phyloP scores from a whole-genome alignment of 495 filamentous ascomycete genomes.

The Hyaloscypha bicolor region DNA sequence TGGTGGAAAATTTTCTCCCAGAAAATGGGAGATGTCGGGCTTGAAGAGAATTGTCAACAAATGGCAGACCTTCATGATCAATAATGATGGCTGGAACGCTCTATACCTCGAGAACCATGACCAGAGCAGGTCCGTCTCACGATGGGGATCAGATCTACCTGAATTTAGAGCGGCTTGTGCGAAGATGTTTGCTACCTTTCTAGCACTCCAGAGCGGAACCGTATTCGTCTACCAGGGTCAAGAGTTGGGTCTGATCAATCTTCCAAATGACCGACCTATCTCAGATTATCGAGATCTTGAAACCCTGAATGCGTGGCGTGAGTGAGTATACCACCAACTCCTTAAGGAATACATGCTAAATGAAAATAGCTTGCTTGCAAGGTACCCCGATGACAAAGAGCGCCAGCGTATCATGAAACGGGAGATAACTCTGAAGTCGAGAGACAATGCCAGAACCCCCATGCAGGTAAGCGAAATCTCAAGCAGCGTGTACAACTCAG shows the following conservation, averaged over 20 bases:
- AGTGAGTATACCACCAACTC: slow-evolving; percentile 14
- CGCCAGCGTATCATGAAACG: slow-evolving; percentile 5
- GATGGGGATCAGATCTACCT: slow-evolving; percentile 53
- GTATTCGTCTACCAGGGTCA: slow-evolving; percentile 78
- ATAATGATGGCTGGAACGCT: slow-evolving; percentile 73
- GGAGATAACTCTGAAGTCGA: slow-evolving; percentile 49
- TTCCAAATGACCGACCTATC: slow-evolving; percentile 64
- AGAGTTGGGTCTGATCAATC: slow-evolving; percentile 75
- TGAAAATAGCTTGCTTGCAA: slow-evolving; percentile 8
- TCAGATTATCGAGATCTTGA: slow-evolving; percentile 74
- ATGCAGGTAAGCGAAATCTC: slow-evolving; percentile 47
- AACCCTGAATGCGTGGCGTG: slow-evolving; percentile 58
- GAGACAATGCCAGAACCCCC: slow-evolving; percentile 59
- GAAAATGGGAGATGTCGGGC: slow-evolving; percentile 53
- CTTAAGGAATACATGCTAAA: background rate
- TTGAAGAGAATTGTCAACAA: slow-evolving; percentile 62
- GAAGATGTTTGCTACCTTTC: slow-evolving; percentile 66
- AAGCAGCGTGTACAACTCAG: background rate
- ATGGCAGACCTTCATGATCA: slow-evolving; percentile 71
- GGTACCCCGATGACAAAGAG: slow-evolving; percentile 25
- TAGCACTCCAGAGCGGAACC: slow-evolving; percentile 63
- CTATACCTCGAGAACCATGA: slow-evolving; percentile 79
- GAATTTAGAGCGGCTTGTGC: slow-evolving; percentile 49
- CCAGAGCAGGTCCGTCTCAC: slow-evolving; percentile 63
- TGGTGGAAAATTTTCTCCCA: slow-evolving; percentile 50